Percentiles rank a stretch among this genome's conserved stretches.
Evolutionary conservation across 441 rosid genomes (phyloP).

Genomic region (Erodium chrysanthum): DNA sequence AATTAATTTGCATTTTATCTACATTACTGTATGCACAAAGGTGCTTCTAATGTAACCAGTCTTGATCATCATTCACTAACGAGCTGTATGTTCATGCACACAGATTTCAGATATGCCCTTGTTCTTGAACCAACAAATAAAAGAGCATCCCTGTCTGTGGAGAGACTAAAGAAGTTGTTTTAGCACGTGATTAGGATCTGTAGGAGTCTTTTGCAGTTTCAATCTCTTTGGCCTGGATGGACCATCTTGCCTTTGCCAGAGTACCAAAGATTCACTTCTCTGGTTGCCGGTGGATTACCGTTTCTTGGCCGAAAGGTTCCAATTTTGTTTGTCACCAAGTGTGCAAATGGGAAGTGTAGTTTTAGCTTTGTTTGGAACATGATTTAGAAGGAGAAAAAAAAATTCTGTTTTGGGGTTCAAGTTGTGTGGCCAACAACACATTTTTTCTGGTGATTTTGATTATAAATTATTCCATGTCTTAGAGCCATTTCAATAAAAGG

Average conservation of each 20-base stretch:
- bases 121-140: conserved; percentile 92
- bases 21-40: neutral
- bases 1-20: neutral
- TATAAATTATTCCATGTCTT: neutral
- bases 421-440: too few relatives aligned
- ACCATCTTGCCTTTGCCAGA: neutral
- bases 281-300: neutral
- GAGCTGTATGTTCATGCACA: conserved; percentile 11
- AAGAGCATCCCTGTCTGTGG: conserved; percentile 65
- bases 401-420: neutral
- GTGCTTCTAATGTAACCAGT: neutral
- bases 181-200: conserved; percentile 15
- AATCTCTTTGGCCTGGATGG: neutral
- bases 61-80: neutral
- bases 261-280: neutral
- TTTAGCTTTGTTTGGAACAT: neutral
- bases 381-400: neutral
- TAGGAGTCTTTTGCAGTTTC: neutral
- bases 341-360: neutral
- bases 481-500: neutral
- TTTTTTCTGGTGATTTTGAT: neutral
- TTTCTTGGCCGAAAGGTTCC: neutral
- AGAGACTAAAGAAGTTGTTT: conserved; percentile 52
- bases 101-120: conserved; percentile 70
- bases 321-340: neutral